Percentiles rank a stretch among this genome's conserved stretches.
These are phyloP conservation scores for Clonostachys byssicola DNA, from an alignment of 2,329 filamentous ascomycete genomes.

Conservation along the genomic window DNA sequence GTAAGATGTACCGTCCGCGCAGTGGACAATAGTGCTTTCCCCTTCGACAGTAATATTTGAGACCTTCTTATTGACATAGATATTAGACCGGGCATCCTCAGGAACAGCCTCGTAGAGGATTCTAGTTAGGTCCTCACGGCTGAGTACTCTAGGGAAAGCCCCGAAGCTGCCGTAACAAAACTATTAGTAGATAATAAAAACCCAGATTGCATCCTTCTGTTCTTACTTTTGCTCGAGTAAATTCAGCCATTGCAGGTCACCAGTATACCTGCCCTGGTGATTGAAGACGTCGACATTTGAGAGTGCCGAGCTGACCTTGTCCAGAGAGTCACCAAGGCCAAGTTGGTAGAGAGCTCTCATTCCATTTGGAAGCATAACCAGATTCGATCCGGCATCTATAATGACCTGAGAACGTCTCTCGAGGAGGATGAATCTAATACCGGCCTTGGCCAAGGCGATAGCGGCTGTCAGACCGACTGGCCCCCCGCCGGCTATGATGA, in stretches of 20 bases:
- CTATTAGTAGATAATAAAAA: too few relatives aligned
- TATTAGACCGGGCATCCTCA: too few relatives aligned
- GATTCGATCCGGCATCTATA: slow-evolving; percentile 19
- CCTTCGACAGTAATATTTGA: too few relatives aligned
- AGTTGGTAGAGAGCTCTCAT: slow-evolving; percentile 23
- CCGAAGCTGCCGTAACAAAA: too few relatives aligned
- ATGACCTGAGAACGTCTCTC: slow-evolving; percentile 20
- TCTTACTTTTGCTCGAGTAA: slow-evolving; percentile 14
- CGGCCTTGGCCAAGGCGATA: slow-evolving; percentile 12
- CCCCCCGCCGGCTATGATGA: slow-evolving; percentile 14
- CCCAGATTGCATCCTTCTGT: too few relatives aligned
- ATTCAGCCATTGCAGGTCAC: slow-evolving; percentile 12
- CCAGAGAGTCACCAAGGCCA: slow-evolving; percentile 14
- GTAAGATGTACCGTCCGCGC: too few relatives aligned
- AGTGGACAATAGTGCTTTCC: too few relatives aligned
- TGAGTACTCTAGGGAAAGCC: too few relatives aligned
- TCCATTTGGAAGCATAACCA: slow-evolving; percentile 19
- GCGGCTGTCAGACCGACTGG: slow-evolving; percentile 17
- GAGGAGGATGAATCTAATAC: slow-evolving; percentile 30
- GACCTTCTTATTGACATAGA: too few relatives aligned
- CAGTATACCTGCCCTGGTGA: slow-evolving; percentile 13
- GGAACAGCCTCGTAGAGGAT: too few relatives aligned
- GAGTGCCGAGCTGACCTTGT: slow-evolving; percentile 11
- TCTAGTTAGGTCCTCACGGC: too few relatives aligned
- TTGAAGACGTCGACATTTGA: slow-evolving; percentile 12